Conservation (phyloP, 2,329 filamentous ascomycete genomes). For the Epichloe coenophiala region DNA sequence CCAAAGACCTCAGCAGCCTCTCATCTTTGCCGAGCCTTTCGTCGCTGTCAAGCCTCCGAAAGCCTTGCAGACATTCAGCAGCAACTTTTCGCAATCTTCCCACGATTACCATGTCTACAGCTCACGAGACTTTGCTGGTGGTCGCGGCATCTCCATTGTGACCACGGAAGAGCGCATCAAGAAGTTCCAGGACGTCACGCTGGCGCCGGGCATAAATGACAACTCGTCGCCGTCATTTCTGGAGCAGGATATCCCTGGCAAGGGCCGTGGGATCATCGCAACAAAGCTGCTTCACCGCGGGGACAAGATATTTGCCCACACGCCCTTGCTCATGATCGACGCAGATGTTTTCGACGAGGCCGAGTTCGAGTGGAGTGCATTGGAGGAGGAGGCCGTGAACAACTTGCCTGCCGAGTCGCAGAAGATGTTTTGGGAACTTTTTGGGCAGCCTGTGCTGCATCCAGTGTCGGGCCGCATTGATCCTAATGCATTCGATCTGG, state of each 20-base stretch:
- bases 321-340: constrained; percentile 7
- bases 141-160: constrained; percentile 25
- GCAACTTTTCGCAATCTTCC: background rate
- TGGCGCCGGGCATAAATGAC: constrained; percentile 14
- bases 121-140: constrained; percentile 19
- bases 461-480: constrained; percentile 4
- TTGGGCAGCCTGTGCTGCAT: background rate
- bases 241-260: constrained; percentile 11
- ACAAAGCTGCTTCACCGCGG: constrained; percentile 12
- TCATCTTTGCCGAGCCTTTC: background rate
- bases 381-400: constrained; percentile 4
- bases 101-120: constrained; percentile 28
- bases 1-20: background rate
- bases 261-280: constrained; percentile 13
- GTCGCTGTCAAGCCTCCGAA: background rate
- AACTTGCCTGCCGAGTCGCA: constrained; percentile 2
- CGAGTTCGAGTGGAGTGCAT: background rate
- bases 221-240: constrained; percentile 8
- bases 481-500: constrained; percentile 8
- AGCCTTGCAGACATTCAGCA: background rate
- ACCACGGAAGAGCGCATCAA: constrained; percentile 20
- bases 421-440: constrained; percentile 5
- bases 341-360: background rate
- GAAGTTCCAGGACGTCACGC: constrained; percentile 8
- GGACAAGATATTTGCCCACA: constrained; percentile 8